Evolutionary conservation across 371 early-diverging fungal species (phyloP), one percentile per base, ranked within the genome.

Genomic region (Mucor velutinosus): DNA sequence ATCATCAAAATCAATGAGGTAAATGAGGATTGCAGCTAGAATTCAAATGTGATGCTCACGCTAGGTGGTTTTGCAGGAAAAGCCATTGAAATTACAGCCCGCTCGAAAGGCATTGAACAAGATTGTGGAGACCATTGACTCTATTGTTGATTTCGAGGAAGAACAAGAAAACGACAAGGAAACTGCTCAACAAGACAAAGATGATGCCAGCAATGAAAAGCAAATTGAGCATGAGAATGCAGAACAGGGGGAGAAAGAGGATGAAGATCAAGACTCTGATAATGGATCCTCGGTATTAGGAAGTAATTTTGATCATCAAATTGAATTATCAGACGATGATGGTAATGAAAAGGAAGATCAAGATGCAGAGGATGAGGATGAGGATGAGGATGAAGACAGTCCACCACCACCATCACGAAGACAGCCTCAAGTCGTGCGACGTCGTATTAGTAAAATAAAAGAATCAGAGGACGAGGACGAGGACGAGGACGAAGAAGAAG

Each of bases 1-100:
- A 62, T 68, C 5, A 71, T 74, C 10, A 59, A 62, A n/a, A 72
- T 81, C 21, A 72, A 80, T 35, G 65, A 62, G 41, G 83, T 81
- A 74, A 73, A 17, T 41, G 23, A 35, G 25, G 7, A 12, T 41
- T 15, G 41, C 41, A 41, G 41, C 15, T 5, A 0, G 0, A 4
- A 35, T 5, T 25, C 3, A 23, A 19, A n/a, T 30, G 41, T 27
- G 6, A 19, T 25, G 7, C 14, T 51, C 32, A 35, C 12, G 8
- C 21, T 59, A 4, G 4, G 15, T 17, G 17, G 14, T n/a, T 51
- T 11, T 12, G 14, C 45, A 65, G 65, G 58, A 65, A 10, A 41
- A 8, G 17, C 65, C 65, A 30, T 14, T 65, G 57, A 65, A 65
- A 57, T 21, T 57, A 21, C 21, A 43, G 7, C 65, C 58, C 7